Evolutionary conservation across 2,329 filamentous ascomycete species (phyloP), one percentile per base, ranked within the genome.

Genomic region (Magnaporthiopsis rhizophila): DNA sequence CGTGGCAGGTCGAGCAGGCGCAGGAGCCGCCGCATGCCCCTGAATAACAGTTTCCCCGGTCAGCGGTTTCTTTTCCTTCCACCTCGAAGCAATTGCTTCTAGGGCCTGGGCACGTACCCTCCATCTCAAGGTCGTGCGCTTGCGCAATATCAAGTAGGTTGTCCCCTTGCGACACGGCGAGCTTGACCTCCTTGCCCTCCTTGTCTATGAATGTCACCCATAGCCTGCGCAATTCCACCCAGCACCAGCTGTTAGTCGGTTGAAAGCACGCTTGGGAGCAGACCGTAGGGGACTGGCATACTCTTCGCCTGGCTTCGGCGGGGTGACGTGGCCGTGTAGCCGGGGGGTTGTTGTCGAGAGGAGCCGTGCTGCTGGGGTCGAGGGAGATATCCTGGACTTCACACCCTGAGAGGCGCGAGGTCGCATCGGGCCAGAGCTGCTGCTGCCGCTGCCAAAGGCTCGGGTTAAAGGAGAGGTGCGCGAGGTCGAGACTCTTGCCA

Each of bases 71-170:
- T 32, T 32, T 32, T 32, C 8, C 8, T 45, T 18, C 3, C 3
- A 15, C 18, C 38, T 18, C 2, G 13, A 13, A 45, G 38, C 15
- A 15, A 3, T 15, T 45, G 38, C 38, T 45, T 18, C 38, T 13
- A 18, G 38, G 45, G 7, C 3, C 3, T 2, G 45, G 21, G 45
- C 21, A 6, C 45, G 24, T 59, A 63, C 95, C 93, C 81, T 99
- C 95, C 94, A 99, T 98, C 76, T 99, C 95, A 58, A 99, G 81
- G 73, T 98, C 94, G 76, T 98, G 86, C 59, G 90, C 91, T 75
- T 97, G 94, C 28, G 94, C 95, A 72, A 99, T 94, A 72, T 98
- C 94, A 64, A 99, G 83, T 64, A 99, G 81, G 76, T 99, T 99
- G 77, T 97, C 92, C 62, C 95, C 95, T 70, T 90, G 87, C 18